Percentiles rank a stretch among this genome's conserved stretches.
phyloP scores from a whole-genome alignment of 73 alveolate genomes.

The Tetrahymena elliotti region DNA sequence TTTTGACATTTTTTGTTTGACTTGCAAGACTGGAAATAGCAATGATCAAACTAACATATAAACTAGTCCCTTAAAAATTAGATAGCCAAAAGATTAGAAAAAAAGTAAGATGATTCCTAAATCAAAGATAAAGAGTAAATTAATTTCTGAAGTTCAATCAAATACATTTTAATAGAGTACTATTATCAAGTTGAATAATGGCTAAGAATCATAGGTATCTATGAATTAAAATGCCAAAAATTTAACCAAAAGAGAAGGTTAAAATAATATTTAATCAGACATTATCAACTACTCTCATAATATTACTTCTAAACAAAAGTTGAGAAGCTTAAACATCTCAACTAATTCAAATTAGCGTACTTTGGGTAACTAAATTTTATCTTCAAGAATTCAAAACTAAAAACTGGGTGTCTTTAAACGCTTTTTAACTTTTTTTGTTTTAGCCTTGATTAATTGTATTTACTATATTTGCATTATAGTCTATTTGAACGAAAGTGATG shows the following conservation, averaged over 20 bases:
- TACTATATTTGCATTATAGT: not conserved
- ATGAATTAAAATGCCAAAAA: not conserved
- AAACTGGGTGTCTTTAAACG: not conserved
- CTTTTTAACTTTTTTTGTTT: not conserved
- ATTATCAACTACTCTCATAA: not conserved
- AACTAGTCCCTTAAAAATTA: too few species aligned
- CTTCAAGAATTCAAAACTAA: not conserved
- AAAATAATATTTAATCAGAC: not conserved
- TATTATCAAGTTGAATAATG: not conserved
- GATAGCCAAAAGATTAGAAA: too few species aligned
- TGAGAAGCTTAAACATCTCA: not conserved
- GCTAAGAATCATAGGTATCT: not conserved
- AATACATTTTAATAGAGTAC: not conserved
- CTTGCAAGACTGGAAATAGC: not conserved
- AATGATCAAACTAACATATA: not conserved
- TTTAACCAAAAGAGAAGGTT: too few species aligned
- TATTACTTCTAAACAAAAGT: not conserved
- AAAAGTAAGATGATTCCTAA: not conserved
- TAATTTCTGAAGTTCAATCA: not conserved
- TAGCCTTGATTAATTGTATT: not conserved
- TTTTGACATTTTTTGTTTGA: not conserved
- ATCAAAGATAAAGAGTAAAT: not conserved
- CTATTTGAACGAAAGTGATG: not conserved
- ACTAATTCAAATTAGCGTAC: not conserved
- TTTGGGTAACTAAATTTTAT: not conserved